phyloP scores from a whole-genome alignment of 345 rosid genomes.

The Ricinus communis region DNA sequence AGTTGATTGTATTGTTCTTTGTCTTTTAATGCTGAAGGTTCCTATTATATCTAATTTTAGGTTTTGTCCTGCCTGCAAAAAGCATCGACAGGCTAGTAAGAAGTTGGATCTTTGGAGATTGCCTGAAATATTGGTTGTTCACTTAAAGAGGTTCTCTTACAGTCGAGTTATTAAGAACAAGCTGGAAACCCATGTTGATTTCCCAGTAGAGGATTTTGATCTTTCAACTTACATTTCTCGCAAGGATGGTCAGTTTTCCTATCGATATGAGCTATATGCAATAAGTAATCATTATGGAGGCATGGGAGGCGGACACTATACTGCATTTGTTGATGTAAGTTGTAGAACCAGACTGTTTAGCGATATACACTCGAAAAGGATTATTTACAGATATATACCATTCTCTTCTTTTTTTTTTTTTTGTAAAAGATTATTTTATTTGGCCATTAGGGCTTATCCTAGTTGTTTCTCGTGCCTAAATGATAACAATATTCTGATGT shows the following conservation, averaged over 20 bases:
- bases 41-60: conserved; percentile 16
- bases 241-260: not conserved
- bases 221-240: conserved; percentile 22
- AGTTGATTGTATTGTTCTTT: not conserved
- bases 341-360: too few species aligned
- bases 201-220: conserved; percentile 28
- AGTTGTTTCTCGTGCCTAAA: not conserved
- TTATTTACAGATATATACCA: too few species aligned
- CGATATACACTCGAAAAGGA: too few species aligned
- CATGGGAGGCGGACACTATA: conserved; percentile 33
- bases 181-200: conserved; percentile 33
- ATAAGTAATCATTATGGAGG: conserved; percentile 30
- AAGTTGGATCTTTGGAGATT: conserved; percentile 36
- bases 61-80: conserved; percentile 32
- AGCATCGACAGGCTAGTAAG: conserved; percentile 24
- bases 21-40: not conserved
- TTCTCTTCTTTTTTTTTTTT: too few species aligned
- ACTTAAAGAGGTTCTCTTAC: conserved; percentile 33
- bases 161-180: conserved; percentile 21
- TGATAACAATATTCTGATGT: not conserved
- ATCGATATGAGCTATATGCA: conserved; percentile 23
- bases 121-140: conserved; percentile 32
- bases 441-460: not conserved
- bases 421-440: too few species aligned
- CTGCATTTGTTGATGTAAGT: conserved; percentile 28